phyloP scores from a whole-genome alignment of 805 yeast genomes.

The Lipomyces yamanashiensis region DNA sequence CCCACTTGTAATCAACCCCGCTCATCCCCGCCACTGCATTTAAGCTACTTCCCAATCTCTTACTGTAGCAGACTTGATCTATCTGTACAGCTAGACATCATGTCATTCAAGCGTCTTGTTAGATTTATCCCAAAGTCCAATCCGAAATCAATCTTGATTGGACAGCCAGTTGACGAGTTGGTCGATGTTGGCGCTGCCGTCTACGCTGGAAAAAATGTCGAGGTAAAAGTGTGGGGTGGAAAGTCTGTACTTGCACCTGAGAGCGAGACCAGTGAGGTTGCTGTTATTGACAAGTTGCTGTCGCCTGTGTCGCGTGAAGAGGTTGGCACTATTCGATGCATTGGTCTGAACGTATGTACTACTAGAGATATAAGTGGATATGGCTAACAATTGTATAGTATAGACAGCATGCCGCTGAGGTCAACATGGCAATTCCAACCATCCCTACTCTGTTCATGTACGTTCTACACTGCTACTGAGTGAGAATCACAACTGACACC shows the following conservation, averaged over 20 bases:
- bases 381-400: neutral
- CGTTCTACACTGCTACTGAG: slow-evolving; percentile 47
- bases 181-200: slow-evolving; percentile 6
- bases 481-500: neutral
- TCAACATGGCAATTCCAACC: slow-evolving; percentile 49
- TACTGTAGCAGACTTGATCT: neutral
- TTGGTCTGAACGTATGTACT: slow-evolving; percentile 50
- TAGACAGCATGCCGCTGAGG: slow-evolving; percentile 47
- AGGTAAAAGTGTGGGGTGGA: neutral
- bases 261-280: neutral
- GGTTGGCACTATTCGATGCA: slow-evolving; percentile 50
- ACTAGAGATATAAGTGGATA: neutral
- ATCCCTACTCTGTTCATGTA: slow-evolving; percentile 56
- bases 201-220: slow-evolving; percentile 6
- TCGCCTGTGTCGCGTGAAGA: slow-evolving; percentile 48
- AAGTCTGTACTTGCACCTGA: slow-evolving; percentile 8
- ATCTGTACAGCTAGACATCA: neutral
- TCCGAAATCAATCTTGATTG: neutral
- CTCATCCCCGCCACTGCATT: too few species aligned
- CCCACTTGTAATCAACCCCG: neutral
- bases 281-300: slow-evolving; percentile 44
- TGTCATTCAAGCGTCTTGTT: slow-evolving; percentile 2
- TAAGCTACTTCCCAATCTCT: neutral
- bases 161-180: slow-evolving; percentile 3
- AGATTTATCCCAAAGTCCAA: slow-evolving; percentile 9